phyloP scores from a whole-genome alignment of 1,284 basidiomycete species.

The Malassezia furfur region DNA sequence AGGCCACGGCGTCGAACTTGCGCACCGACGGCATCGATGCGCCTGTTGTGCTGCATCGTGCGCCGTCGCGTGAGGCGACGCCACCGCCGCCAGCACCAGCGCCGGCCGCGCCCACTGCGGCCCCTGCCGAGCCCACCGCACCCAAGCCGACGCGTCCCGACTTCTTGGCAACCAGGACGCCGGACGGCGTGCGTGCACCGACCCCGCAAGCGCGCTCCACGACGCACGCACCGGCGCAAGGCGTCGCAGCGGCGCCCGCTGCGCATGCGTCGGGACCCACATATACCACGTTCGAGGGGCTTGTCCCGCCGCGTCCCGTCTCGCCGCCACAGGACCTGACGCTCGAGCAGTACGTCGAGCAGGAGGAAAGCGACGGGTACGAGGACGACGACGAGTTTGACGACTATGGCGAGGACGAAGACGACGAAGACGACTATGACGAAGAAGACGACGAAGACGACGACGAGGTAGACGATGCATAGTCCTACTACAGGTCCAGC shows the following conservation, averaged over 20 bases:
- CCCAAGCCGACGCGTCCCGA: not conserved
- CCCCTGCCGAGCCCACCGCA: not conserved
- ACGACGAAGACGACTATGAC: conserved; percentile 8
- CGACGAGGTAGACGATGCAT: not conserved
- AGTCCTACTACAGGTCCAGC: not conserved
- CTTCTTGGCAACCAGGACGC: not conserved
- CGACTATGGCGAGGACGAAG: conserved; percentile 7
- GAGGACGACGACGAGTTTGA: conserved; percentile 3
- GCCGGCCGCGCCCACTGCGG: too few species aligned
- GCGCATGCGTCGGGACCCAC: not conserved
- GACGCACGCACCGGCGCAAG: not conserved
- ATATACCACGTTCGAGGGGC: conserved; percentile 17
- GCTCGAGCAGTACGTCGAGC: conserved; percentile 12
- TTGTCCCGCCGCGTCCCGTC: conserved; percentile 6
- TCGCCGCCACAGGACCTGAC: not conserved
- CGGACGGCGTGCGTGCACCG: not conserved
- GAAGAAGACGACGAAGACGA: conserved; percentile 4
- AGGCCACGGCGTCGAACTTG: not conserved
- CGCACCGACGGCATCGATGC: not conserved
- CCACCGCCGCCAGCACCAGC: too few species aligned
- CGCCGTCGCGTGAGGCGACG: too few species aligned
- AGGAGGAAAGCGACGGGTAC: not conserved
- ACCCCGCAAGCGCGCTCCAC: not conserved
- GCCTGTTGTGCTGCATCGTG: not conserved
- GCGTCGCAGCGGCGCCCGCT: not conserved